phyloP scores from a whole-genome alignment of 257 asterid genomes.

The Ajuga chamaepitys region DNA sequence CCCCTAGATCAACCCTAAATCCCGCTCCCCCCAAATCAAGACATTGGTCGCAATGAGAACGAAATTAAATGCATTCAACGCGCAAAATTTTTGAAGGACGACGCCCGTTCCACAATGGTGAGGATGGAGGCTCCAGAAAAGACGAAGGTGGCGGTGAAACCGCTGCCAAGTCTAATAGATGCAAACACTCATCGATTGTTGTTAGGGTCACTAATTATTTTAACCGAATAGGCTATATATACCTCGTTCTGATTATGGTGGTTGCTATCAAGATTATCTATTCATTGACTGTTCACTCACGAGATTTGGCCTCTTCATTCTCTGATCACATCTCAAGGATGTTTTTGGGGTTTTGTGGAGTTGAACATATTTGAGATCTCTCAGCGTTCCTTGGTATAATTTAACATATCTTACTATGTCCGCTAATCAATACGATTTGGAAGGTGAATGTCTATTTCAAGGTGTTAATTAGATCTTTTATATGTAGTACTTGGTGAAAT shows the following conservation, averaged over 20 bases:
- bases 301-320: conserved; percentile 54
- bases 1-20: too few relatives aligned
- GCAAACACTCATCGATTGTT: conserved; percentile 40
- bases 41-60: conserved; percentile 18
- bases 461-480: not conserved
- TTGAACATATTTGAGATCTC: conserved; percentile 79
- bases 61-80: conserved; percentile 18
- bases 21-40: too few relatives aligned
- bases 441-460: not conserved
- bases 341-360: conserved; percentile 52
- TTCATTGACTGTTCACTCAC: conserved; percentile 37
- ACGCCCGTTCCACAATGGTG: conserved; percentile 43
- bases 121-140: conserved; percentile 20
- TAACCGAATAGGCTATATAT: conserved; percentile 49
- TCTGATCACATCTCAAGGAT: conserved; percentile 51
- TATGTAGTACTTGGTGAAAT: not conserved
- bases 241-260: conserved; percentile 48
- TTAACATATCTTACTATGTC: not conserved
- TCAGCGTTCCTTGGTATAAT: conserved; percentile 95
- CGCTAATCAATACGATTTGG: not conserved
- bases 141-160: conserved; percentile 30
- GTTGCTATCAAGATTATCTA: conserved; percentile 29
- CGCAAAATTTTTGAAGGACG: conserved; percentile 64
- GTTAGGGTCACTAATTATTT: conserved; percentile 40
- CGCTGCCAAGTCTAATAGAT: conserved; percentile 62